Percentiles rank a stretch among this genome's conserved stretches.
These are phyloP conservation scores for Apiotrichum akiyoshidainum DNA, from an alignment of 1,284 basidiomycete genomes.

Conservation along the genomic window DNA sequence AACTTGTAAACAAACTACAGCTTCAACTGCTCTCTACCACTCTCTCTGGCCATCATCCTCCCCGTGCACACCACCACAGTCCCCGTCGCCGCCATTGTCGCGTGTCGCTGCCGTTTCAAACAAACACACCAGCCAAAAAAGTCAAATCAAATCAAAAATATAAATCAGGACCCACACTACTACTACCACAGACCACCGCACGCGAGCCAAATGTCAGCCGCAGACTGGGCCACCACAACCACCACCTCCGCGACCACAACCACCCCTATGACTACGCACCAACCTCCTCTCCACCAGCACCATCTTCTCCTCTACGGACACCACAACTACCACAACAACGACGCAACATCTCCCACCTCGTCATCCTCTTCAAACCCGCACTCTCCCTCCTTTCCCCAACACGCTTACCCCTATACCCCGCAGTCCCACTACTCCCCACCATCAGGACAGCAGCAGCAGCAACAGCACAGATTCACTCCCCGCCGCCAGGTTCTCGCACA, in stretches of 20 bases:
- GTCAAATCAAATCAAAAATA: too few relatives aligned
- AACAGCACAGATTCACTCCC: neutral
- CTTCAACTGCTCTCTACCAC: neutral
- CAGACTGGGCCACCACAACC: neutral
- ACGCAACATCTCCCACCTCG: neutral
- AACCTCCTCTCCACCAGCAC: too few relatives aligned
- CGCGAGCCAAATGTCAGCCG: too few relatives aligned
- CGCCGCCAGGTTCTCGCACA: neutral
- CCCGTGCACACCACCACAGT: neutral
- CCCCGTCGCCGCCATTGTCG: too few relatives aligned
- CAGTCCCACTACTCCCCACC: neutral
- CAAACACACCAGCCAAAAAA: too few relatives aligned
- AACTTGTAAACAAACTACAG: neutral
- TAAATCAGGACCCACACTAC: too few relatives aligned
- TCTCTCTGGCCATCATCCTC: neutral
- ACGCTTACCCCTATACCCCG: too few relatives aligned
- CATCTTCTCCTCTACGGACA: neutral
- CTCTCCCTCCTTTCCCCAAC: neutral
- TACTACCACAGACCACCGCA: too few relatives aligned
- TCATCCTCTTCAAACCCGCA: neutral
- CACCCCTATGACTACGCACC: too few relatives aligned
- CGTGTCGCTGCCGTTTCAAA: too few relatives aligned
- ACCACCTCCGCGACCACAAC: neutral
- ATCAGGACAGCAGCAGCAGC: neutral
- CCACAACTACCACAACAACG: neutral